Evolutionary conservation across 1,139 yeast genomes (phyloP).

Genomic region (Saccharomyces pastorianus): DNA sequence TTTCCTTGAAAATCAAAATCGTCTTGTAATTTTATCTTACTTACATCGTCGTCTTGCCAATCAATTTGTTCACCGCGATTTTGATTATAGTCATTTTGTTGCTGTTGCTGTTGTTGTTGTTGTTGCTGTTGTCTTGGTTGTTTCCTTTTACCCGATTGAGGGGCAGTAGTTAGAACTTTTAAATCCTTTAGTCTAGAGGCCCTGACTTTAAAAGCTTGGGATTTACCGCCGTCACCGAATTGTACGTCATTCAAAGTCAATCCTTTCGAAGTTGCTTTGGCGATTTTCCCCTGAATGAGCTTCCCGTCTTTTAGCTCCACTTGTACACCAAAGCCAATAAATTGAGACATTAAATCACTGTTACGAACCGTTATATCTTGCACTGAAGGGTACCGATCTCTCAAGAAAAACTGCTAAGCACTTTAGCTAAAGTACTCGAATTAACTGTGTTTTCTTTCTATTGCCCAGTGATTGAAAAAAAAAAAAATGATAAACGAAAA

Average conservation of each 20-base stretch:
- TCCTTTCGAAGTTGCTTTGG: conserved; percentile 30
- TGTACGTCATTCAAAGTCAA: conserved; percentile 28
- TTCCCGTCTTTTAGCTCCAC: conserved; percentile 32
- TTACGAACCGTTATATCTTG: background rate
- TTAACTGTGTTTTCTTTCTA: background rate
- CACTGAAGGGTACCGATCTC: background rate
- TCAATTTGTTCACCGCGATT: conserved; percentile 29
- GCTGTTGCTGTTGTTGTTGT: no score
- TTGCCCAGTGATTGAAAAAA: background rate
- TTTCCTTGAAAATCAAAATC: conserved; percentile 88
- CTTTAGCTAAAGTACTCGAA: background rate
- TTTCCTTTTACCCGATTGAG: conserved; percentile 14
- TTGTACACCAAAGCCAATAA: conserved; percentile 29
- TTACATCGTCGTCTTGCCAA: conserved; percentile 47
- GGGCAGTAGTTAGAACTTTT: conserved; percentile 31
- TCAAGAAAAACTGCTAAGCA: background rate
- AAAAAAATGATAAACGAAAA: background rate
- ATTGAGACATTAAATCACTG: conserved; percentile 23
- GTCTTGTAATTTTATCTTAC: conserved; percentile 42
- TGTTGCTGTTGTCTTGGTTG: conserved; percentile 8
- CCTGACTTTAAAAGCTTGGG: conserved; percentile 30
- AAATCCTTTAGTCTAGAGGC: conserved; percentile 31
- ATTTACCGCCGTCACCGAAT: conserved; percentile 31
- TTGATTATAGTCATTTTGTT: background rate
- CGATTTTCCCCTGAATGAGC: conserved; percentile 27